A percentile compares a stretch with the other conserved stretches of the same genome.
phyloP scores from a whole-genome alignment of 345 rosid species.

The Linum trigynum region DNA sequence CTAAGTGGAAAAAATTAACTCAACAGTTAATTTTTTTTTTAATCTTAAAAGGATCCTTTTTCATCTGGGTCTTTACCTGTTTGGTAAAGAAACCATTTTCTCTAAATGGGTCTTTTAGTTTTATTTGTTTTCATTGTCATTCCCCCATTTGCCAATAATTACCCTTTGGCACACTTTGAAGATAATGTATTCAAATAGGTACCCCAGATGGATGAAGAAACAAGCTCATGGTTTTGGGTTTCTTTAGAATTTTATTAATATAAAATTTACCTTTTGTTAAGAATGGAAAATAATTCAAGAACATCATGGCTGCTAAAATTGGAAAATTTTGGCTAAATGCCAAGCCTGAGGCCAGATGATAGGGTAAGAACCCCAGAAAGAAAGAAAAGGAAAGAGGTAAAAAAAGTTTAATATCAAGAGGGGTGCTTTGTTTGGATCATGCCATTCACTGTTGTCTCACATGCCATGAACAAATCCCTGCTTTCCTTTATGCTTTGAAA shows the following conservation, averaged over 20 bases:
- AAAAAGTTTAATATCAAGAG: not conserved
- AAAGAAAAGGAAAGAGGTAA: no score
- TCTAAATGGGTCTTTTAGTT: not conserved
- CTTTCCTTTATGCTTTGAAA: no score
- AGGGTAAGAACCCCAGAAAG: no score
- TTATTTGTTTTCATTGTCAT: constrained; percentile 4
- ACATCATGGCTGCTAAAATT: constrained; percentile 10
- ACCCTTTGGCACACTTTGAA: not conserved
- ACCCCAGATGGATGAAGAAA: no score
- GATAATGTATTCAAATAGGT: not conserved
- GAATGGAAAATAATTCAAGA: no score
- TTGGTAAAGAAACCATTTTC: no score
- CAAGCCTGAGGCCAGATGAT: not conserved
- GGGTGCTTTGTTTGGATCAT: not conserved
- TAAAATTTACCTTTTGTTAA: not conserved
- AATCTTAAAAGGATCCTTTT: no score
- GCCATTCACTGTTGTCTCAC: constrained; percentile 30
- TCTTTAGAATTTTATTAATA: not conserved
- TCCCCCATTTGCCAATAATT: not conserved
- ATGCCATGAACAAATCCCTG: constrained; percentile 16
- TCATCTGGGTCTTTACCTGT: no score
- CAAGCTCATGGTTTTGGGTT: not conserved
- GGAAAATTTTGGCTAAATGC: constrained; percentile 9
- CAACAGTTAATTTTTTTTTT: no score
- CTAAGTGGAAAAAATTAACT: no score